These are phyloP conservation scores for Penstemon newberryi DNA, from an alignment of 257 asterid species.

Conservation along the genomic window DNA sequence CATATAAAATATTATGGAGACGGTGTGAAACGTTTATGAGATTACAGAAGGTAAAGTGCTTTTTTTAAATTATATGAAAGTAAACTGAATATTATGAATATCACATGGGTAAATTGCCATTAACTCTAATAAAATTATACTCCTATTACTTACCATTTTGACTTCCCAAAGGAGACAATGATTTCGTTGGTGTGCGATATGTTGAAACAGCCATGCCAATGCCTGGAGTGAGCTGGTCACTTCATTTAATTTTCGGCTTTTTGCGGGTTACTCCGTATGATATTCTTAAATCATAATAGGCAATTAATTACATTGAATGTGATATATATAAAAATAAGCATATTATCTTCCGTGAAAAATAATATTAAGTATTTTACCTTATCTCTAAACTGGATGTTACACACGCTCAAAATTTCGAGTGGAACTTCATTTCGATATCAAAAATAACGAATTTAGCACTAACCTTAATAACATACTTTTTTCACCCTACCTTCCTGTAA, in stretches of 20 bases:
- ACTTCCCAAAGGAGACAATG: slow-evolving; percentile 14
- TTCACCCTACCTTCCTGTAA: too few species aligned
- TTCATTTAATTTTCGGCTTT: slow-evolving; percentile 5
- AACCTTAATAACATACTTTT: too few species aligned
- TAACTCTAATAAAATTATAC: not conserved
- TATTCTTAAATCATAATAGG: not conserved
- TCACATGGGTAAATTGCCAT: too few species aligned
- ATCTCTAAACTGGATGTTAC: not conserved
- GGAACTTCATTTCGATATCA: not conserved
- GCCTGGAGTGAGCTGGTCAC: slow-evolving; percentile 9
- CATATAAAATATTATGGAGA: too few species aligned
- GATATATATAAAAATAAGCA: not conserved
- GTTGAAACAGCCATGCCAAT: not conserved
- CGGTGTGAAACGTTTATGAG: too few species aligned
- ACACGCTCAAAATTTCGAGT: not conserved
- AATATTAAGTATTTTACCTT: too few species aligned
- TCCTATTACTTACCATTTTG: not conserved
- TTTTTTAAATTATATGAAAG: too few species aligned
- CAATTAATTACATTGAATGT: not conserved
- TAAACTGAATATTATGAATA: too few species aligned
- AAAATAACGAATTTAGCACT: too few species aligned
- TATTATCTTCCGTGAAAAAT: too few species aligned
- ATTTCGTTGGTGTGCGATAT: not conserved
- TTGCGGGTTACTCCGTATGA: not conserved
- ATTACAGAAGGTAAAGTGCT: too few species aligned